phyloP scores from a whole-genome alignment of 176 grass and related monocot species.

The Musa itinerans region DNA sequence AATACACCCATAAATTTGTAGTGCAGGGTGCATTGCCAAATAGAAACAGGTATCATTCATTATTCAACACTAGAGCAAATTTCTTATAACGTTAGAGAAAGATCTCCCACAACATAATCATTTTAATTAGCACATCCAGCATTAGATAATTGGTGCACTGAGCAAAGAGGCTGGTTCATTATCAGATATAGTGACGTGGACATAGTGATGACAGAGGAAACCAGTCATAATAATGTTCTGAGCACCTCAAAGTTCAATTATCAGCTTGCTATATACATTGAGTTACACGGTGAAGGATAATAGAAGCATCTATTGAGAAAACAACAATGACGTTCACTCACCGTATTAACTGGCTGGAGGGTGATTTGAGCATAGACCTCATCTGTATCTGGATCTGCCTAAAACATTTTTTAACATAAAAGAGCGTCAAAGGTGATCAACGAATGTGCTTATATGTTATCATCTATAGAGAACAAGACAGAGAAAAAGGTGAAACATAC shows the following conservation, averaged over 20 bases:
- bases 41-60: no score
- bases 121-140: no score
- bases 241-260: not conserved
- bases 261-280: not conserved
- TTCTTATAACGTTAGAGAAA: no score
- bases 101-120: no score
- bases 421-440: not conserved
- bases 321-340: constrained; percentile 17
- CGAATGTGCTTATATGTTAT: not conserved
- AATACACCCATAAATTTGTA: not conserved
- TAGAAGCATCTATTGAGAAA: not conserved
- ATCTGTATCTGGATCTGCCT: constrained; percentile 73
- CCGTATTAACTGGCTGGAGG: constrained; percentile 68
- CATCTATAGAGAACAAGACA: not conserved
- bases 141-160: no score
- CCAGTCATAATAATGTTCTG: not conserved
- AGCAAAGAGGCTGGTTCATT: not conserved
- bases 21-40: not conserved
- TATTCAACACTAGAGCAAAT: no score
- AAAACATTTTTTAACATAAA: constrained; percentile 22
- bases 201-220: not conserved
- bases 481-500: constrained; percentile 29
- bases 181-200: not conserved
- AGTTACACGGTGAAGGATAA: not conserved
- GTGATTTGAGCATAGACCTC: constrained; percentile 78